These are phyloP conservation scores for Kingdonia uniflora DNA, from an alignment of 164 flowering plant species.

Conservation along the genomic window DNA sequence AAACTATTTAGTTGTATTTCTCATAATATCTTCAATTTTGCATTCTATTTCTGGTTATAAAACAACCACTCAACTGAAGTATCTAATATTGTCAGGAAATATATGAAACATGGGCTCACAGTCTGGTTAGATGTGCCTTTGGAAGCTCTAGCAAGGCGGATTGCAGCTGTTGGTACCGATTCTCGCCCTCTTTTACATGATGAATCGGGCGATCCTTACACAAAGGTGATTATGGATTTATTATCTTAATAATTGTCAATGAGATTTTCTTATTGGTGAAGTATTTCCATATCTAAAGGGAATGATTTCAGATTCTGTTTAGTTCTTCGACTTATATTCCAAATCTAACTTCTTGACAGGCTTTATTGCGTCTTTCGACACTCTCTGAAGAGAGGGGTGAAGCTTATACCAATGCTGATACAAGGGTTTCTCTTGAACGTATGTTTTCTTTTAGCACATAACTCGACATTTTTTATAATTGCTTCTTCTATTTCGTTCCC, in stretches of 20 bases:
- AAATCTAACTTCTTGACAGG: conserved; percentile 22
- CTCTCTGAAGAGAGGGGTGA: conserved; percentile 64
- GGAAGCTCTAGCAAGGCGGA: conserved; percentile 80
- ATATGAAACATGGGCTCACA: conserved; percentile 81
- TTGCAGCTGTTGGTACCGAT: conserved; percentile 78
- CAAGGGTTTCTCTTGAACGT: conserved; percentile 69
- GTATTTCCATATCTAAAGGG: no score
- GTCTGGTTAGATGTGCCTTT: conserved; percentile 94
- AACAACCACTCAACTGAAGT: not conserved
- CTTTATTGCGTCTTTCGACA: conserved; percentile 44
- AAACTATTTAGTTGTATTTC: not conserved
- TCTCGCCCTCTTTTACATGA: conserved; percentile 89
- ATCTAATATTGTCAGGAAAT: conserved; percentile 42
- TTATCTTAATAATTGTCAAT: not conserved
- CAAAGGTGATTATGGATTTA: conserved; percentile 35
- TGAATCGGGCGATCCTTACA: conserved; percentile 70
- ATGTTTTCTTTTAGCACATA: conserved; percentile 24
- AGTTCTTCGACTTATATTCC: not conserved
- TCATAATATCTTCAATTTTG: not conserved
- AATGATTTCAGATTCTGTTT: no score
- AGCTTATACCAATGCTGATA: conserved; percentile 64
- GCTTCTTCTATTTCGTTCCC: no score
- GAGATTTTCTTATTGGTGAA: no score
- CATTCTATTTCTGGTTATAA: not conserved
- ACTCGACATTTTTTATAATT: no score